Base-by-base conservation (phyloP, 2,329 filamentous ascomycete species). In the Helicocarpus griseus region DNA sequence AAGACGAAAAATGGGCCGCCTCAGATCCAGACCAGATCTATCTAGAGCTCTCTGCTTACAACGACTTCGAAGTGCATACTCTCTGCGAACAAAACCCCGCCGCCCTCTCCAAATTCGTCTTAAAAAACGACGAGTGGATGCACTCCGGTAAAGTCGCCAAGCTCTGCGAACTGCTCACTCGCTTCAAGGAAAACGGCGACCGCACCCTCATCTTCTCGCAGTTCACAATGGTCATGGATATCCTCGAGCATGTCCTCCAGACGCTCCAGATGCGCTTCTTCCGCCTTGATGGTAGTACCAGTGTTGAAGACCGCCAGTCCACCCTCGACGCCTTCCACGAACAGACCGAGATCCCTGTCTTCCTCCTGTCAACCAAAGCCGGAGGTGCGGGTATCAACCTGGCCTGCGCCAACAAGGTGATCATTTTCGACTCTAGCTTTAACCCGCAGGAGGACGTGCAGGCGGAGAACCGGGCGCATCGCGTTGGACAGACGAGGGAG, bases 401-500 rank as follows among this genome's bases (percentile, higher is more conserved):
- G 50, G 93, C 91, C 6, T 87, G 86, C 33, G 93, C 93, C 4
- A 97, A 97, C 74, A 97, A 96, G 70, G 91, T 98, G 60, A 82
- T 98, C 69, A 93, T 98, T 62, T 96, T 97, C 66, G 93, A 98
- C 69, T 86, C 87, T 57, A 88, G 85, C n/a, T 95, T 96, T 72
- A 98, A 98, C 61, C 93, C 93, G 0, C 93, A 98, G 65, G 91
- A 97, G 60, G 93, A 98, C 64, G 83, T 95, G n/a, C 93, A 98
- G 67, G 93, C 93, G 0, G 93, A 97, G 74, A 97, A 98, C 67
- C 84, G 93, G 17, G 93, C 93, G 0, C 93, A 98, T 70, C 85
- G 93, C 13, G 87, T 98, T 7, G 93, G 93, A 0, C 93, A 98
- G 73, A 90, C 81, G 28, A 77, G 87, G 14, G 86, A 91, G 33